Evolutionary conservation across 1,284 basidiomycete species (phyloP).

Genomic region (Ganoderma lingzhi): DNA sequence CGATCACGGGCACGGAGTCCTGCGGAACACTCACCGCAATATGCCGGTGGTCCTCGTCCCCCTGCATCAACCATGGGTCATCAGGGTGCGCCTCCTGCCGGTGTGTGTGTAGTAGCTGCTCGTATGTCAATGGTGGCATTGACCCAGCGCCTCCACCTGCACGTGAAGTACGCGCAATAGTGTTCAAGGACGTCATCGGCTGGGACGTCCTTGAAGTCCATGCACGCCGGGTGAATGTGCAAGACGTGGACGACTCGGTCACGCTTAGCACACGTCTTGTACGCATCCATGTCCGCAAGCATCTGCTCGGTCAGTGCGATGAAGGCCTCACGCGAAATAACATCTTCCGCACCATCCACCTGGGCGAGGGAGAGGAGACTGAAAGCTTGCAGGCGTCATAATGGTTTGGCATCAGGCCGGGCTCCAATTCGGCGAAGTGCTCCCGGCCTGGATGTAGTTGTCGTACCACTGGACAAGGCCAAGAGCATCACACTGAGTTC

Average conservation of each 20-base stretch:
- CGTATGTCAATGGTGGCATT: not conserved
- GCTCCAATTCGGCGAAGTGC: slow-evolving; percentile 2
- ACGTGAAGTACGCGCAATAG: slow-evolving; percentile 15
- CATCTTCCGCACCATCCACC: slow-evolving; percentile 9
- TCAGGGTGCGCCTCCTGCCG: slow-evolving; percentile 17
- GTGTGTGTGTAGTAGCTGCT: slow-evolving; percentile 14
- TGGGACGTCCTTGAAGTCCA: not conserved
- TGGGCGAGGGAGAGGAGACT: slow-evolving; percentile 10
- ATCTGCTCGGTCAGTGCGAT: not conserved
- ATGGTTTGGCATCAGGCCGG: slow-evolving; percentile 12
- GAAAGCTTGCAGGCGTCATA: slow-evolving; percentile 13
- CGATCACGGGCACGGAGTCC: not conserved
- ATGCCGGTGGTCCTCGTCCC: not conserved
- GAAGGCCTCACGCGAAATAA: slow-evolving; percentile 6
- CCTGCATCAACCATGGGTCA: not conserved
- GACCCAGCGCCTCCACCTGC: not conserved
- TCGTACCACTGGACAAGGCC: too few relatives aligned
- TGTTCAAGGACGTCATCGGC: slow-evolving; percentile 13
- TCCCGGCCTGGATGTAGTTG: too few relatives aligned
- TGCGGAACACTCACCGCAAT: not conserved
- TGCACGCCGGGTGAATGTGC: not conserved
- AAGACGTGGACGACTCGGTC: not conserved
- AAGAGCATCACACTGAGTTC: too few relatives aligned
- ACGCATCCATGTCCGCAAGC: slow-evolving; percentile 8
- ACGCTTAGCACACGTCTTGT: slow-evolving; percentile 7